Conservation (phyloP, 169 alveolate genomes). For the Eimeria necatrix region DNA sequence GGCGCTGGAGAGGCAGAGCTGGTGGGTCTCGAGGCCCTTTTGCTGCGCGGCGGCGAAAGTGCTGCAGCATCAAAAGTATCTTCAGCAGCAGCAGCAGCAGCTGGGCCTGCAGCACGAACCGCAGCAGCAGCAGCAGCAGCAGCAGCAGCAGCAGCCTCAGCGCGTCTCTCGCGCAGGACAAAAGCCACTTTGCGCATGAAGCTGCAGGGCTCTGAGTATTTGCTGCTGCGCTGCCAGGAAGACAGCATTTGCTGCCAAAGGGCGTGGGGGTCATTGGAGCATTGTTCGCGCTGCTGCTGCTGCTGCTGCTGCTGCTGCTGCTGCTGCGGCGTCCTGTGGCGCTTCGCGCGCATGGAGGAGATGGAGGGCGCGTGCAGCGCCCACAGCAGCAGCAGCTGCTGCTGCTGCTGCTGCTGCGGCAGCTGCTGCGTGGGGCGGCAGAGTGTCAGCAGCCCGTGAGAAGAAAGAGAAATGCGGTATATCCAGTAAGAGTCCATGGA, state of each 20-base stretch:
- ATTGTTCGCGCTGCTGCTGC: background rate
- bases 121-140: slow-evolving; percentile 23
- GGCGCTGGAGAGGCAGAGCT: too few relatives aligned
- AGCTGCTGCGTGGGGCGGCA: background rate
- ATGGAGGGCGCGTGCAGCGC: background rate
- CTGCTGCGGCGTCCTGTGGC: too few relatives aligned
- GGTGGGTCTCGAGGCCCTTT: too few relatives aligned
- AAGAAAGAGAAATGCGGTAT: slow-evolving; percentile 25
- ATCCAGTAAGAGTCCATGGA: background rate
- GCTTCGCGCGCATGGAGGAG: background rate
- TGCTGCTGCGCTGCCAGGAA: background rate
- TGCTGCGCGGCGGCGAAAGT: too few relatives aligned
- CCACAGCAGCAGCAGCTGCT: background rate
- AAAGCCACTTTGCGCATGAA: background rate
- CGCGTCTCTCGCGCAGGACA: background rate
- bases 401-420: slow-evolving; percentile 33
- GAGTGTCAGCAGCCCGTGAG: slow-evolving; percentile 25
- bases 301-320: background rate
- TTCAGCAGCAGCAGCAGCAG: background rate
- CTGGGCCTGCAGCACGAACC: background rate
- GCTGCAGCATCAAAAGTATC: too few relatives aligned
- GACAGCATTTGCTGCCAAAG: slow-evolving; percentile 20
- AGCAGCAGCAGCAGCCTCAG: background rate
- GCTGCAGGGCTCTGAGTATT: background rate
- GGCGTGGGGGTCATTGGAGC: background rate